phyloP scores from a whole-genome alignment of 148 eudicot genomes.

The Fagopyrum tataricum region DNA sequence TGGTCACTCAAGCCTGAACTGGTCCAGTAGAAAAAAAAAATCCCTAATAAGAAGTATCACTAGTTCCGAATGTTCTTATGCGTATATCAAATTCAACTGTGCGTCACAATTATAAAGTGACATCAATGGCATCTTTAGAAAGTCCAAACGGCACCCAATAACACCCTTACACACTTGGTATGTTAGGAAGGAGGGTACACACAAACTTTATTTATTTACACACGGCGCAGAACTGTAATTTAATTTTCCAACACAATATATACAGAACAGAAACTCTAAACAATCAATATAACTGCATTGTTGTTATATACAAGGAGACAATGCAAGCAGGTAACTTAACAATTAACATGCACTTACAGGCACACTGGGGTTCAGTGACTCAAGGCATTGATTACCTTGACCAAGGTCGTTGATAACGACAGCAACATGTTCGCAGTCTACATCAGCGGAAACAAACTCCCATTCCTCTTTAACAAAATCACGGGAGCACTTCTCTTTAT shows the following conservation, averaged over 20 bases:
- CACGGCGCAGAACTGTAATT: too few species aligned
- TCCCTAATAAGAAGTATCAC: too few species aligned
- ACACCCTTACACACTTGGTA: too few species aligned
- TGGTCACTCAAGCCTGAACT: too few species aligned
- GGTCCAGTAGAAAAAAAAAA: too few species aligned
- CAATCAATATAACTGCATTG: neutral
- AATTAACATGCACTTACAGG: neutral
- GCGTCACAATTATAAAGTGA: too few species aligned
- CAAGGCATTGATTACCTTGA: conserved; percentile 11
- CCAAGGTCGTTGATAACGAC: neutral
- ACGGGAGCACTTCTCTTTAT: conserved; percentile 34
- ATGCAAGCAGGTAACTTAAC: neutral
- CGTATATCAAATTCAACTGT: too few species aligned
- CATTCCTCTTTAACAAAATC: conserved; percentile 68
- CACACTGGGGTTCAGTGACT: neutral
- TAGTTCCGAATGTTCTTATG: too few species aligned
- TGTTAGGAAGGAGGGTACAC: too few species aligned
- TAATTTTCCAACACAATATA: neutral
- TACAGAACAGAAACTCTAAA: neutral
- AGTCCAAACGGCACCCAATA: too few species aligned
- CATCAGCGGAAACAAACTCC: conserved; percentile 53
- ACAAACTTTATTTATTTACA: neutral
- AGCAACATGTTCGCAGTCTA: neutral
- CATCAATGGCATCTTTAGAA: too few species aligned
- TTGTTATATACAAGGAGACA: neutral